Base-by-base conservation (phyloP, 371 early-diverging fungal genomes). In the Mucor racemosus region DNA sequence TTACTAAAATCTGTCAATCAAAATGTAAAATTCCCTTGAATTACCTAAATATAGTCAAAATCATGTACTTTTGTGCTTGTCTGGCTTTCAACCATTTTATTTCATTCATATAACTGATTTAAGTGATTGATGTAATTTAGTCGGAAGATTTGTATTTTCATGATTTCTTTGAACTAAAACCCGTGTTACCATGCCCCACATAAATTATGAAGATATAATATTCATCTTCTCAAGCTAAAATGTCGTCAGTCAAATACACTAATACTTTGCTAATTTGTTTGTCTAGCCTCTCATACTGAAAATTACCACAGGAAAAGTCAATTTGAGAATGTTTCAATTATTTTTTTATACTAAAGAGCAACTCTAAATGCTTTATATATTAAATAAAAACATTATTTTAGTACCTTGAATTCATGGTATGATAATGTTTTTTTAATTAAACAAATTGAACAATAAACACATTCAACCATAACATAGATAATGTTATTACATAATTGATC, bases 1-100 rank as follows among this genome's bases (percentile, higher is more conserved):
- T 8, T 10, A 50, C 50, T 50, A 11, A 5, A 26, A 50, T 50
- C 50, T 50, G 50, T 50, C 50, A 50, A 50, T 50, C 50, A 50
- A 50, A 21, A 50, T 26, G 50, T 21, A 50, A 50, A 50, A 21
- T 50, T 21, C 50, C 50, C 21, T 19, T 50, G 26, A 26, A 38
- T 9, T 38, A 11, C 38, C 38, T 38, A 38, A 38, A 50, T 50
- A 50, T 50, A 19, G 50, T 21, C 50, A 50, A 50, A 50, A 50
- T 50, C 50, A 50, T 50, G 19, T 48, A 46, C 46, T 46, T 21
- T 48, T 48, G 48, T 46, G 9, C 48, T 19, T 48, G 21, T 21
- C 26, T 21, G 50, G 10, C 13, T 50, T 50, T 50, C 4, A 50
- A 44, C 44, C 26, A 26, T 26, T 3, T 3, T 1, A 26, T 26